phyloP scores from a whole-genome alignment of 768 basidiomycete genomes.

The Termitomyces sp. region DNA sequence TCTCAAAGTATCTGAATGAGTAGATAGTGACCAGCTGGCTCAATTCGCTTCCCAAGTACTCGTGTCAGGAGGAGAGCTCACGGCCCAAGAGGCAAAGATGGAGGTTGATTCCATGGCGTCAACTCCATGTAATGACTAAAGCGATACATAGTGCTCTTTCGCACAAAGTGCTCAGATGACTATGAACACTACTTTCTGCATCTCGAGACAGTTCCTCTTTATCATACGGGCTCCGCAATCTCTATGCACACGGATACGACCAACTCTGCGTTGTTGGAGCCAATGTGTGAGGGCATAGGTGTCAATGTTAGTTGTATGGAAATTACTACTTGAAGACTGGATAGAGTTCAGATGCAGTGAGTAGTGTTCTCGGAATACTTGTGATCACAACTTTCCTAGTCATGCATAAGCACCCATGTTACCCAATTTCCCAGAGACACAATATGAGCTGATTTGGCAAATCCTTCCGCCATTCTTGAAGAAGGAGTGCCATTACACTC shows the following conservation, averaged over 20 bases:
- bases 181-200: not conserved
- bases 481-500: not conserved
- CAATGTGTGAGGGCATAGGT: not conserved
- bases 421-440: not conserved
- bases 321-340: not conserved
- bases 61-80: conserved; percentile 26
- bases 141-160: not conserved
- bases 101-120: conserved; percentile 77
- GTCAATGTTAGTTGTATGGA: not conserved
- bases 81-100: conserved; percentile 39
- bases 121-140: conserved; percentile 48
- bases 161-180: not conserved
- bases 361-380: not conserved
- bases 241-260: too few relatives aligned
- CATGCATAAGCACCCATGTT: not conserved
- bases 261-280: not conserved
- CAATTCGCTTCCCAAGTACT: conserved; percentile 47
- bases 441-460: not conserved
- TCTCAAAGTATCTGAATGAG: not conserved
- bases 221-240: not conserved
- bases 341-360: not conserved
- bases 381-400: not conserved
- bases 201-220: not conserved
- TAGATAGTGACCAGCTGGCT: conserved; percentile 47
- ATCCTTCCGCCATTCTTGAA: not conserved